phyloP scores from a whole-genome alignment of 257 asterid species.

The Datura wrightii region DNA sequence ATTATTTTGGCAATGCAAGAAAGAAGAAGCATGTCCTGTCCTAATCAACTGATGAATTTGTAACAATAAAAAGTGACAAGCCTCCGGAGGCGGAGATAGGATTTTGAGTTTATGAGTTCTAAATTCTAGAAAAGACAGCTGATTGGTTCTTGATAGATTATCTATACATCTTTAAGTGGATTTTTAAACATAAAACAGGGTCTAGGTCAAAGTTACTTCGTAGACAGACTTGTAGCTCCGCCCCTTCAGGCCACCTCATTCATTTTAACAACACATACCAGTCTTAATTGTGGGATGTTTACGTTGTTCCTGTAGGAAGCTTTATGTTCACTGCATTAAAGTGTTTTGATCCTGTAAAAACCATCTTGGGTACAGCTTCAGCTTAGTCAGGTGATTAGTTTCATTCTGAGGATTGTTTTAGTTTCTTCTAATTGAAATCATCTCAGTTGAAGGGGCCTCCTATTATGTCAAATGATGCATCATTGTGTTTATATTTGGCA shows the following conservation, averaged over 20 bases:
- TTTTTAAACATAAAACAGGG: not conserved
- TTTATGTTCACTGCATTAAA: not conserved
- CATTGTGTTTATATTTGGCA: not conserved
- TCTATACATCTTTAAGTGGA: not conserved
- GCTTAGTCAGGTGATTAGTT: not conserved
- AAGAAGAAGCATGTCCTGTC: not conserved
- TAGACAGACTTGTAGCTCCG: not conserved
- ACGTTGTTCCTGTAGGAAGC: not conserved
- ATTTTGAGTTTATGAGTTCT: not conserved
- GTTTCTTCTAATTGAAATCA: not conserved
- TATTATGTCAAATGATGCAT: not conserved
- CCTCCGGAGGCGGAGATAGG: not conserved
- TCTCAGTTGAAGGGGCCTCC: not conserved
- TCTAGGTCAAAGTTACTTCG: not conserved
- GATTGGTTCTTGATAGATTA: not conserved
- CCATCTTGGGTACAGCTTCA: not conserved
- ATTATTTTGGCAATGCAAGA: slow-evolving; percentile 14
- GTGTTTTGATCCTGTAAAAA: not conserved
- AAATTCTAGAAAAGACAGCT: not conserved
- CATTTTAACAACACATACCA: not conserved
- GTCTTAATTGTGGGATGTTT: not conserved
- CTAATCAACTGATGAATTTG: slow-evolving; percentile 10
- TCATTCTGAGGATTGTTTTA: not conserved
- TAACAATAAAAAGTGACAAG: not conserved
- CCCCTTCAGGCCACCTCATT: not conserved